These are phyloP conservation scores for Dendrobium huoshanense DNA, from an alignment of 106 monocot genomes.

Conservation along the genomic window DNA sequence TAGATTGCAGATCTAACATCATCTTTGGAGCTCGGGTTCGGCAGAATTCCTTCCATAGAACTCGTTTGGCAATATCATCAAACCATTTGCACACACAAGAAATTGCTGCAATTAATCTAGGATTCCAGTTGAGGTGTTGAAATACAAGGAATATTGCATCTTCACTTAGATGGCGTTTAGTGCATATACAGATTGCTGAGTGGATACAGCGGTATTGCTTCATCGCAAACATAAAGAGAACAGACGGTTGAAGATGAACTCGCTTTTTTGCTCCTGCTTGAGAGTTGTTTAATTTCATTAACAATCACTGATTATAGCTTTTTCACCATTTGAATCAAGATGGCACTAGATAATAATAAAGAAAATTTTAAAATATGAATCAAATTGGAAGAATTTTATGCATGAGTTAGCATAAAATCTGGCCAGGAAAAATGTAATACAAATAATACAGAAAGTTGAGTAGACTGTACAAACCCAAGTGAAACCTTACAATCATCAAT, in stretches of 20 bases:
- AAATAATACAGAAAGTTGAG: no score
- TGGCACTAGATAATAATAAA: neutral
- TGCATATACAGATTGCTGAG: conserved; percentile 70
- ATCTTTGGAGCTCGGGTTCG: conserved; percentile 84
- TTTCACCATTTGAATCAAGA: neutral
- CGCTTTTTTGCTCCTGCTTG: neutral
- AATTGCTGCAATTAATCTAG: conserved; percentile 62
- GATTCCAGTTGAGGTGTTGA: conserved; percentile 91
- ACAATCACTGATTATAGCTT: neutral
- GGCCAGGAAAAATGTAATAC: no score
- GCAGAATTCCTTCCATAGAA: conserved; percentile 96
- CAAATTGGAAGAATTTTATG: no score
- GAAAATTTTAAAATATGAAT: no score
- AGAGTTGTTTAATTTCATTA: neutral
- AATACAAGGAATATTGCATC: conserved; percentile 78
- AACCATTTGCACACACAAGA: conserved; percentile 99
- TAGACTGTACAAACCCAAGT: no score
- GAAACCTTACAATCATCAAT: no score
- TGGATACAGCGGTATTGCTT: conserved; percentile 89
- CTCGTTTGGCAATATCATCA: conserved; percentile 79
- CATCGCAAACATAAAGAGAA: conserved; percentile 41
- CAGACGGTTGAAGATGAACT: neutral
- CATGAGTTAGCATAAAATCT: no score
- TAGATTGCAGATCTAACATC: conserved; percentile 85
- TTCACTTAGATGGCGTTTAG: conserved; percentile 71